These are phyloP conservation scores for Lenwebbia sp. DNA, from an alignment of 345 rosid genomes.

Conservation along the genomic window DNA sequence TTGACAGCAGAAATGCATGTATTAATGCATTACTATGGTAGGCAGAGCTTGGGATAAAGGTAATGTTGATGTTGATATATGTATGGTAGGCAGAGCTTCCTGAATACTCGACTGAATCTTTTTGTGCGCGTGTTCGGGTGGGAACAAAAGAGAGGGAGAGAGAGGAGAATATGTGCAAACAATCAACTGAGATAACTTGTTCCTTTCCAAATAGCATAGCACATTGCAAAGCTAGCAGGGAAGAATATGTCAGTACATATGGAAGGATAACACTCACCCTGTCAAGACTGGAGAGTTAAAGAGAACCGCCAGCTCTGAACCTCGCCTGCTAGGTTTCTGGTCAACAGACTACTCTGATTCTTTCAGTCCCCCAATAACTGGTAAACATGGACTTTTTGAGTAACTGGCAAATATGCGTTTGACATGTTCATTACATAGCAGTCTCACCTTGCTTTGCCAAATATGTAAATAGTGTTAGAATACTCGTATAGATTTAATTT, in stretches of 20 bases:
- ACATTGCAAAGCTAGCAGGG: neutral
- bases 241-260: neutral
- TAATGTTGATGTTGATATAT: too few species aligned
- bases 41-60: neutral
- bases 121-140: neutral
- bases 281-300: neutral
- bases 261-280: neutral
- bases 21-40: neutral
- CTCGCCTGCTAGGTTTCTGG: neutral
- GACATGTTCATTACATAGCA: neutral
- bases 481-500: neutral
- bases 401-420: neutral
- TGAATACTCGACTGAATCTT: neutral
- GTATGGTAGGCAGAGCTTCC: neutral
- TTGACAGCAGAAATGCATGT: neutral
- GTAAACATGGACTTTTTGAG: neutral
- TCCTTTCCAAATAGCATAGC: neutral
- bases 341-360: neutral
- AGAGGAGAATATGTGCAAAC: neutral
- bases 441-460: neutral
- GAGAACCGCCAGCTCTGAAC: neutral
- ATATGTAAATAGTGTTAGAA: neutral
- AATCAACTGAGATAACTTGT: neutral
- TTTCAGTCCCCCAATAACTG: neutral
- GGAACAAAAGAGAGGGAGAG: neutral